Evolutionary conservation across 495 filamentous ascomycete genomes (phyloP).

Genomic region (Barbatosphaeria neglecta): DNA sequence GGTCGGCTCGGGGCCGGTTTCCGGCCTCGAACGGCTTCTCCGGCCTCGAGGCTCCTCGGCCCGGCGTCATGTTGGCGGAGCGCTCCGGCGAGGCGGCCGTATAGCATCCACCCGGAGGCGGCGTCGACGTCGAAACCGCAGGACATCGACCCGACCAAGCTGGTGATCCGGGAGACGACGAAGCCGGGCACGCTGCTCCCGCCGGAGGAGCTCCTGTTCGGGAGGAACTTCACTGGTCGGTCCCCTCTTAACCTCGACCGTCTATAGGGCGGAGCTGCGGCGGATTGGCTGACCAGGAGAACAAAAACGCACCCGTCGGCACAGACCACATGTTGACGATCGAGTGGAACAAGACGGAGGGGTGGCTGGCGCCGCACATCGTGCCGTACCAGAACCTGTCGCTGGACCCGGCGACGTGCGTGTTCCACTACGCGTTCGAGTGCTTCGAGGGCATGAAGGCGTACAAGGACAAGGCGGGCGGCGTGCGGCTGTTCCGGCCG

Average conservation of each 20-base stretch:
- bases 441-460: conserved; percentile 99
- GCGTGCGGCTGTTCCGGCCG: conserved; percentile 82
- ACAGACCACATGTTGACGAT: conserved; percentile 92
- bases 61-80: conserved; percentile 2
- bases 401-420: conserved; percentile 90
- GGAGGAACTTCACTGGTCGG: conserved; percentile 74
- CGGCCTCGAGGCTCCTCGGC: conserved; percentile 13
- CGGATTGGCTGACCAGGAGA: no score
- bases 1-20: conserved; percentile 15
- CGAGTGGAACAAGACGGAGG: conserved; percentile 74
- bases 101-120: conserved; percentile 48
- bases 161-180: conserved; percentile 60
- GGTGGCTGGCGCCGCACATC: conserved; percentile 72
- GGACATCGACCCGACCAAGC: conserved; percentile 63
- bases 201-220: conserved; percentile 75
- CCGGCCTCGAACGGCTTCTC: conserved; percentile 13
- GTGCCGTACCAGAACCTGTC: conserved; percentile 92
- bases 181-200: conserved; percentile 63
- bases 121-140: conserved; percentile 35
- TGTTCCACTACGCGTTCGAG: conserved; percentile 96
- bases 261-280: no score
- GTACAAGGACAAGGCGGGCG: conserved; percentile 66
- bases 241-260: no score
- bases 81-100: conserved; percentile 31
- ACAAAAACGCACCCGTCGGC: no score